Evolutionary conservation across 1,139 yeast genomes (phyloP), one percentile per base, ranked within the genome.

Genomic region (Hansenula lynferdii): DNA sequence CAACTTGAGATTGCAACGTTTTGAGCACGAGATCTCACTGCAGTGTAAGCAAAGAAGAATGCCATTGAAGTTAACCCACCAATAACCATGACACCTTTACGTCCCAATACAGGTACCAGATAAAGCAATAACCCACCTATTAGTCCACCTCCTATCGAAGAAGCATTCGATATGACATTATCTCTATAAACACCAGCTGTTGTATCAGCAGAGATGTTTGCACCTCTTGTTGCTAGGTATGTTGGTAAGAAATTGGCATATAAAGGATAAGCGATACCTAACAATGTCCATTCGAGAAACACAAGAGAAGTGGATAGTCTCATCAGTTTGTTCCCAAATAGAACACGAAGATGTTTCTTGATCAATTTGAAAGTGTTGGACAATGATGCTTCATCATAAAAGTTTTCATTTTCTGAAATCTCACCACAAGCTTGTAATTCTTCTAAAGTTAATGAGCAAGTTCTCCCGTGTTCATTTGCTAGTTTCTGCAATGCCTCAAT

Each of bases 91-190:
- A 78, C 70, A 9, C 80, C 81, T 47, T 76, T 64, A 44, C 83
- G 63, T 11, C 84, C 83, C 30, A 72, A 47, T 15, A 53, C 48
- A 3, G 80, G 80, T 35, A 72, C 51, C 34, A 61, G 60, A 40
- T 69, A 60, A 19, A 71, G 44, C 12, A 60, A 7, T 6, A 56
- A 60, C 31, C 75, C 80, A 6, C 76, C 83, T 33, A 77, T 57
- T 14, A 75, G 47, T 4, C 84, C 83, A n/a, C 84, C 85, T 35
- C 71, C 69, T 20, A 72, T 70, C 16, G 78, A 68, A 17, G 69
- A 64, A 14, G 70, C 64, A 44, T 72, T 72, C 31, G 72, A 67
- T 38, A 78, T 67, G 39, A 72, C 61, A 33, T 72, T 67, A 53
- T 78, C 75, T 43, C 77, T 57, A 57, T 76, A 78, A 51, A 77